Base-by-base conservation (phyloP, 495 filamentous ascomycete species). In the Hypoxylon lenormandii region DNA sequence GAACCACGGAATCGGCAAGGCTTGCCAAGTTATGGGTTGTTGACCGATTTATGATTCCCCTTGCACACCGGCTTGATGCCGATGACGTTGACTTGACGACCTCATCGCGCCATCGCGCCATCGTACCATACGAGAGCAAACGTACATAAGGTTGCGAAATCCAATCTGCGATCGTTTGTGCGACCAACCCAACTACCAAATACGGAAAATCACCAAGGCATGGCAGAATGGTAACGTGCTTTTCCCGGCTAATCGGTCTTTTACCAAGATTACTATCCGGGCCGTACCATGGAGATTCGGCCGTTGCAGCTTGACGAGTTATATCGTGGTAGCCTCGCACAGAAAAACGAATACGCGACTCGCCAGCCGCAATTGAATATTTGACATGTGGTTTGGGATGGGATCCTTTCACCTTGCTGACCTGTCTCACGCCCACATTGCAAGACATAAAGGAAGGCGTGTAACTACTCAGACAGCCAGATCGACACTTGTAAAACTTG, bases 21-120 rank as follows among this genome's bases (percentile, higher is more conserved):
- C 37, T 57, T 57, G 37, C 37, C 23, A 42, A 37, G 23, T 51
- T n/a, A 19, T 49, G 28, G 40, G 49, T 13, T 28, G 5, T 60
- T 63, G 50, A 70, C 66, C 66, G 60, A 70, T 59, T 52, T 47
- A 43, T 56, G 22, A 64, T 64, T 70, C 30, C n/a, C 55, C 46
- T 61, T 56, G 60, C 67, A 70, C 67, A 62, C 60, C 61, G 67
- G 66, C 30, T 48, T 48, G 50, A 47, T 22, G 37, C 49, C 1
- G 42, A 70, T 70, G 67, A 70, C 61, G 67, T 70, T 51, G 60
- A 21, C 37, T 22, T 54, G 46, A 60, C 50, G 37, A 43, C 33
- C 23, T 47, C 50, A 51, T 64, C 47, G 37, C 45, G 37, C 60
- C 43, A 60, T 55, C 15, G 7, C 33, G 13, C 40, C 50, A 51